Evolutionary conservation across 208 protist genomes (phyloP).

Genomic region (Herpetomonas samuelpessoai): DNA sequence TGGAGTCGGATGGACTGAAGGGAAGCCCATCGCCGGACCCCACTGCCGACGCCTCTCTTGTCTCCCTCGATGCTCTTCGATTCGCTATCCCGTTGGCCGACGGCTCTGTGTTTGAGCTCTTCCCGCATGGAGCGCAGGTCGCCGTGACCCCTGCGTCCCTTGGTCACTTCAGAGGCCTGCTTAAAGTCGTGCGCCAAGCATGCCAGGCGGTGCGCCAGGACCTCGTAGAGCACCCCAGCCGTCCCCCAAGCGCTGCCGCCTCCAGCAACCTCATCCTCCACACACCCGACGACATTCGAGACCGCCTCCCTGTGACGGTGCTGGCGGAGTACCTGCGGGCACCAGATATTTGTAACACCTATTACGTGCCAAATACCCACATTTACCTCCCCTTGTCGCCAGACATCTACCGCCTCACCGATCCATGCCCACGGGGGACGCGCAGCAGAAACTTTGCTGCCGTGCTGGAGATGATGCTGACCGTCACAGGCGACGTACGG

Average conservation of each 20-base stretch:
- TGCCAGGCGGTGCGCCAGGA: too few relatives aligned
- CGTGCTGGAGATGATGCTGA: not conserved
- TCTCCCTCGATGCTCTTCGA: not conserved
- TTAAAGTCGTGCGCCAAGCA: not conserved
- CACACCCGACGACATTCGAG: not conserved
- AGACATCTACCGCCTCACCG: not conserved
- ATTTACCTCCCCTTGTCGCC: not conserved
- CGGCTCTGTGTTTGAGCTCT: not conserved
- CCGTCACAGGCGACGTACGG: not conserved
- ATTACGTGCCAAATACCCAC: not conserved
- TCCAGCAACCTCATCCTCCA: not conserved
- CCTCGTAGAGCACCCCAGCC: too few relatives aligned
- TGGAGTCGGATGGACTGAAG: too few relatives aligned
- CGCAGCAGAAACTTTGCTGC: not conserved
- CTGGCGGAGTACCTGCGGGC: not conserved
- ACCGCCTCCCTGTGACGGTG: not conserved
- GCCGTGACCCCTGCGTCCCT: not conserved
- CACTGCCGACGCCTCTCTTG: too few relatives aligned
- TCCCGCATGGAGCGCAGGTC: not conserved
- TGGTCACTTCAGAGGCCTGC: not conserved
- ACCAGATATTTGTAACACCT: not conserved
- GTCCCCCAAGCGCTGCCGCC: too few relatives aligned
- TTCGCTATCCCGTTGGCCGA: not conserved
- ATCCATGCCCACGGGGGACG: not conserved
- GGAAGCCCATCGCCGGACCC: too few relatives aligned